Evolutionary conservation across 2,329 filamentous ascomycete species (phyloP).

Genomic region (Beauveria varroae): DNA sequence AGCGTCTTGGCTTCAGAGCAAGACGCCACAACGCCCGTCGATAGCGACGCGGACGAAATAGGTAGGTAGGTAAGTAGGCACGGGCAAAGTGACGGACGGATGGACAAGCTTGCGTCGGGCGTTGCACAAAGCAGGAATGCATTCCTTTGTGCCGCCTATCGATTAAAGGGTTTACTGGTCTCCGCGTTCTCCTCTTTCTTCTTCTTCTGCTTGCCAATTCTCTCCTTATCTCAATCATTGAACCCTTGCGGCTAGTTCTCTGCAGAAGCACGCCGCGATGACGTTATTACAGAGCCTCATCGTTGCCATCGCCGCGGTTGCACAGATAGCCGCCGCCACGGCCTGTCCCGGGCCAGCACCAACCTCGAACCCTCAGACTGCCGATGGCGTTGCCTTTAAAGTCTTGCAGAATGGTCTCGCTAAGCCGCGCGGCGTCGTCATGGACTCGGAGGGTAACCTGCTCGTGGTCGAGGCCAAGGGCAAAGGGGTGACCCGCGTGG

Average conservation of each 20-base stretch:
- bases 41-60: background rate
- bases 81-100: background rate
- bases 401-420: slow-evolving; percentile 20
- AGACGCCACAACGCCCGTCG: background rate
- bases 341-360: slow-evolving; percentile 7
- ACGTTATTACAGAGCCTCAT: background rate
- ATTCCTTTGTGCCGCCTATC: background rate
- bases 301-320: background rate
- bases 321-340: background rate
- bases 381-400: slow-evolving; percentile 20
- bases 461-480: slow-evolving; percentile 26
- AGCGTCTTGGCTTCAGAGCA: background rate
- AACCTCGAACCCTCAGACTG: slow-evolving; percentile 14
- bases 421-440: slow-evolving; percentile 25
- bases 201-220: background rate
- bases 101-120: background rate
- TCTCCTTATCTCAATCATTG: background rate
- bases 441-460: slow-evolving; percentile 29
- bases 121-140: background rate
- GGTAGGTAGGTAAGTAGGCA: background rate
- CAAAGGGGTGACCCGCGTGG: slow-evolving; percentile 26
- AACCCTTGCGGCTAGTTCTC: background rate
- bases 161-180: background rate
- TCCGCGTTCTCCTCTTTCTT: background rate
- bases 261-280: background rate